Percentiles rank a stretch among this genome's conserved stretches.
Evolutionary conservation across 495 filamentous ascomycete genomes (phyloP).

Genomic region (Glarea lozoyensis): DNA sequence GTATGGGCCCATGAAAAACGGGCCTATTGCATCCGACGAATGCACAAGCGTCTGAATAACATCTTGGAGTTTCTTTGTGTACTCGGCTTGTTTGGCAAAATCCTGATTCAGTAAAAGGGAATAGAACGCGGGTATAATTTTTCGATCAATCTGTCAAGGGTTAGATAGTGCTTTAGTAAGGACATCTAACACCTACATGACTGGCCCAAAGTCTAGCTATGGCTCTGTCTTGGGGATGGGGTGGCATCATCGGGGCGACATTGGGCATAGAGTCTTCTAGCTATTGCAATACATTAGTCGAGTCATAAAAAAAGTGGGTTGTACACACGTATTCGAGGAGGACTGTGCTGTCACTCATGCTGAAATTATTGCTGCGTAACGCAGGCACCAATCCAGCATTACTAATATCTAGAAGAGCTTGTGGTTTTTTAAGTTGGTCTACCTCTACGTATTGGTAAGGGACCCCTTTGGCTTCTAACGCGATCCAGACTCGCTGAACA

Average conservation of each 20-base stretch:
- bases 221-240: slow-evolving; percentile 60
- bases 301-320: background rate
- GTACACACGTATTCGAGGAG: slow-evolving; percentile 76
- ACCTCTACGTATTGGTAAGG: slow-evolving; percentile 89
- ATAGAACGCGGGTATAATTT: slow-evolving; percentile 78
- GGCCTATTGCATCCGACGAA: slow-evolving; percentile 60
- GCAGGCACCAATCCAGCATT: slow-evolving; percentile 84
- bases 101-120: slow-evolving; percentile 66
- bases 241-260: slow-evolving; percentile 52
- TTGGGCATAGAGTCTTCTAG: slow-evolving; percentile 79
- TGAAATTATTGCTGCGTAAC: slow-evolving; percentile 77
- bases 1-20: slow-evolving; percentile 69
- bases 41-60: slow-evolving; percentile 66
- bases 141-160: slow-evolving; percentile 59
- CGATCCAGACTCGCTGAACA: slow-evolving; percentile 93
- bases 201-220: slow-evolving; percentile 81
- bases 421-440: slow-evolving; percentile 78
- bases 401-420: slow-evolving; percentile 71
- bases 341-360: slow-evolving; percentile 77
- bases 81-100: slow-evolving; percentile 48
- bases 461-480: slow-evolving; percentile 77
- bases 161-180: background rate
- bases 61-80: slow-evolving; percentile 55
- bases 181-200: slow-evolving; percentile 48
- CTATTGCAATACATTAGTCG: slow-evolving; percentile 26